Evolutionary conservation across 257 asterid genomes (phyloP), one percentile per base, ranked within the genome.

Genomic region (Apocynum venetum): DNA sequence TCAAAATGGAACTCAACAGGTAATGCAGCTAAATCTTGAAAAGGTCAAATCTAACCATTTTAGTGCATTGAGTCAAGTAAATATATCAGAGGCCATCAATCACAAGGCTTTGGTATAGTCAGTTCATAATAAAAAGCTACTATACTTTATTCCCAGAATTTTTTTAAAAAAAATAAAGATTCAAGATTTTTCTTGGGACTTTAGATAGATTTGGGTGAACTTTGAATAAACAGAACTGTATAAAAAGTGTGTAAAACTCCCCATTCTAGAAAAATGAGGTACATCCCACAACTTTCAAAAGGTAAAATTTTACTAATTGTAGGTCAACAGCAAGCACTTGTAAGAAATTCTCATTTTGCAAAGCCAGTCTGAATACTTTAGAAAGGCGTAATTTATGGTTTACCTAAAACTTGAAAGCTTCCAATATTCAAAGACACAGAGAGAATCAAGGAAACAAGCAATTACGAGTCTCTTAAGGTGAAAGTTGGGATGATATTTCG

Each of bases 361-460:
- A 78, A 77, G 77, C 83, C 36, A 68, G 57, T 80, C 88, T 83
- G 86, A 86, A 75, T 82, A 79, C 83, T 81, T 75, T 80, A 67
- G 74, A 83, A 86, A 79, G 76, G 81, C 77, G 17, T 55, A 79
- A 79, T 74, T 77, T 79, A 77, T 74, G 80, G 80, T 48, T 55
- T 82, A 35, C 85, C 67, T 1, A 66, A 84, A 76, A 57, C 61
- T 67, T 63, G 73, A 70, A 44, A 72, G 63, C 72, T 76, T 82
- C 76, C 82, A 74, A 79, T 77, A 74, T 69, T 74, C 80, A 15
- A 66, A 65, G 83, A 75, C 76, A 75, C 77, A 40, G 68, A 77
- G 73, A 68, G 72, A 68, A 68, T 46, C 73, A 68, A 60, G 43
- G 67, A 66, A 47, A 71, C 79, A 79, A 74, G 20, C 47, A 69